Percentiles rank a stretch among this genome's conserved stretches.
phyloP scores from a whole-genome alignment of 1,139 yeast species.

The Nakaseomyces glabratus region DNA sequence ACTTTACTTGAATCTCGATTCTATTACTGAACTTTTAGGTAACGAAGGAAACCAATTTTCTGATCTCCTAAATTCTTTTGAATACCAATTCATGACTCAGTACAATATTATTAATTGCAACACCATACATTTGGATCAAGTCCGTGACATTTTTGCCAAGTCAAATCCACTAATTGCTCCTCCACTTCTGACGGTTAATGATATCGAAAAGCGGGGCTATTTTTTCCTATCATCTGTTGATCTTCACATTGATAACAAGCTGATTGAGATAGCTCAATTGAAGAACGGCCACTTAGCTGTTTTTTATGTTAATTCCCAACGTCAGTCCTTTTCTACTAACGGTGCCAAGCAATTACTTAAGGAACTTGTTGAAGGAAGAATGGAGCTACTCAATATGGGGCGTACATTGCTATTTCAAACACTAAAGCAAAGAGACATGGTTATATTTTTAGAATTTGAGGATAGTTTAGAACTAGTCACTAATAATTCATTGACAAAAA shows the following conservation, averaged over 20 bases:
- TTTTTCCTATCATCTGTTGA: slow-evolving; percentile 13
- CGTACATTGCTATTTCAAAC: slow-evolving; percentile 32
- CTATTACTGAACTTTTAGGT: background rate
- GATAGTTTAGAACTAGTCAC: slow-evolving; percentile 14
- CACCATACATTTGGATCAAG: slow-evolving; percentile 7
- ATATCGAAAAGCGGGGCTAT: slow-evolving; percentile 14
- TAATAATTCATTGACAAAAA: slow-evolving; percentile 13
- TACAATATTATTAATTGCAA: slow-evolving; percentile 14
- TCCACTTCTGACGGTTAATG: slow-evolving; percentile 12
- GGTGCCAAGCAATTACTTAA: slow-evolving; percentile 10
- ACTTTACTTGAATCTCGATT: background rate
- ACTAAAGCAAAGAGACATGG: slow-evolving; percentile 29
- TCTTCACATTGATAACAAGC: slow-evolving; percentile 14
- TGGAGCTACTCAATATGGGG: slow-evolving; percentile 20
- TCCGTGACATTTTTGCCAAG: slow-evolving; percentile 12
- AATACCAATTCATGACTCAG: slow-evolving; percentile 12
- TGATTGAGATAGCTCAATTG: slow-evolving; percentile 27
- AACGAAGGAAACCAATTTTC: background rate
- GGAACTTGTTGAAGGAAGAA: slow-evolving; percentile 10
- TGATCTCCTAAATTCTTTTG: slow-evolving; percentile 9
- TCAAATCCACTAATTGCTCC: slow-evolving; percentile 12
- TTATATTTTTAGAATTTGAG: slow-evolving; percentile 8
- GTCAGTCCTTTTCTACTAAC: slow-evolving; percentile 9
- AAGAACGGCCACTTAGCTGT: slow-evolving; percentile 29
- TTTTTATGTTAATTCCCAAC: slow-evolving; percentile 27